Percentiles rank a stretch among this genome's conserved stretches.
Evolutionary conservation across 768 basidiomycete species (phyloP).

Genomic region (Suillus subluteus): DNA sequence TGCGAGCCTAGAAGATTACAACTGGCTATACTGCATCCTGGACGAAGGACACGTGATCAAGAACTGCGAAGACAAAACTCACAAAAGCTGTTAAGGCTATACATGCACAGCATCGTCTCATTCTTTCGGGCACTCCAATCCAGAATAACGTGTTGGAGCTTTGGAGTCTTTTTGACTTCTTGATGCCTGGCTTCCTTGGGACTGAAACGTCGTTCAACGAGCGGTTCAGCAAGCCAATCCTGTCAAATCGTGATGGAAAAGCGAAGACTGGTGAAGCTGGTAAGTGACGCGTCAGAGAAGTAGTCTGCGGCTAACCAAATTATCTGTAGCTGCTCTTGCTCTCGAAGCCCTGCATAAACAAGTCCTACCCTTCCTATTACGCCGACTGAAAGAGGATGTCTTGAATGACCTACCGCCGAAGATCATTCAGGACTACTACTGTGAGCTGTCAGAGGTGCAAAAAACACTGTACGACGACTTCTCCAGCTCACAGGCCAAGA

Average conservation of each 20-base stretch:
- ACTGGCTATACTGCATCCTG: conserved; percentile 95
- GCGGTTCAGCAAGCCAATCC: conserved; percentile 92
- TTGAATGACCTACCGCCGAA: conserved; percentile 95
- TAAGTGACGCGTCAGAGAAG: conserved; percentile 40
- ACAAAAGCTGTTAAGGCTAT: conserved; percentile 95
- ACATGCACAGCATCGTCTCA: conserved; percentile 88
- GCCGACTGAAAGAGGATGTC: conserved; percentile 97
- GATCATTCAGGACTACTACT: conserved; percentile 99
- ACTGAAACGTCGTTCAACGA: conserved; percentile 94
- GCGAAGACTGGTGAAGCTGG: conserved; percentile 94
- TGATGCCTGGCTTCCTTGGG: conserved; percentile 99
- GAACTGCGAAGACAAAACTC: conserved; percentile 96
- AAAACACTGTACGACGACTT: conserved; percentile 95
- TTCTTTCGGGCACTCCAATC: conserved; percentile 96
- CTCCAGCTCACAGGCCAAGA: conserved; percentile 72
- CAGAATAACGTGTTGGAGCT: conserved; percentile 98
- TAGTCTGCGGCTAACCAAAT: conserved; percentile 9
- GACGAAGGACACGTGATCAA: conserved; percentile 99
- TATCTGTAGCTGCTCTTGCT: conserved; percentile 77
- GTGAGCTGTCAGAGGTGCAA: conserved; percentile 94
- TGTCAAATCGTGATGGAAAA: conserved; percentile 94
- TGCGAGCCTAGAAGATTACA: conserved; percentile 64
- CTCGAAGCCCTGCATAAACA: conserved; percentile 98
- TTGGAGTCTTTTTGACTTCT: conserved; percentile 98
- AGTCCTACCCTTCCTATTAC: conserved; percentile 96